phyloP scores from a whole-genome alignment of 257 asterid genomes.

The Nicotiana obtusifolia region DNA sequence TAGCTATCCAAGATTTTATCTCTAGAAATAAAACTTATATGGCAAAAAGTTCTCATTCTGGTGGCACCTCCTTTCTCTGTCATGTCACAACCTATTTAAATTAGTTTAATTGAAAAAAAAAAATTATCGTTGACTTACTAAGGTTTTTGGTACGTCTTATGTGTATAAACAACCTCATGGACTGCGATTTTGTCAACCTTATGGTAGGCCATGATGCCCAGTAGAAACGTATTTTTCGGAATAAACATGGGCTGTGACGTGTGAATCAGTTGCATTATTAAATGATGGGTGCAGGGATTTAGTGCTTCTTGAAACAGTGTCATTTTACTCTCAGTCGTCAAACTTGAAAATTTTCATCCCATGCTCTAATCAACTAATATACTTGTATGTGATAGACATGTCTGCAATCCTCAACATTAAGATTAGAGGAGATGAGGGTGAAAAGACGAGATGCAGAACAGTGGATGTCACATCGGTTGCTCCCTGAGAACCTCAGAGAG shows the following conservation, averaged over 20 bases:
- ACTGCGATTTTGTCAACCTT: not conserved
- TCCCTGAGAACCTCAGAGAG: slow-evolving; percentile 69
- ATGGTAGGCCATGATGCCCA: not conserved
- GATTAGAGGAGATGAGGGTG: slow-evolving; percentile 97
- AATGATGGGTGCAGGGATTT: not conserved
- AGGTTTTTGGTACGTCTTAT: not conserved
- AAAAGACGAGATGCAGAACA: slow-evolving; percentile 97
- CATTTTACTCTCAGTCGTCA: not conserved
- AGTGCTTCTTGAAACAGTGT: not conserved
- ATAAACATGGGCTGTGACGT: not conserved
- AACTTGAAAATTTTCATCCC: not conserved
- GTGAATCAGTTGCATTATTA: not conserved
- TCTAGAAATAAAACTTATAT: not conserved
- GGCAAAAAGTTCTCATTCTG: slow-evolving; percentile 2
- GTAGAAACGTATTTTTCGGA: not conserved
- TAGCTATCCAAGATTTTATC: not conserved
- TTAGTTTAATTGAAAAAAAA: not conserved
- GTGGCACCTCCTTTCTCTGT: not conserved
- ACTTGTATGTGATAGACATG: slow-evolving; percentile 57
- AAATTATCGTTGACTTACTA: not conserved
- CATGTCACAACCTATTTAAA: not conserved
- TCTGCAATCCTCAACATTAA: slow-evolving; percentile 80
- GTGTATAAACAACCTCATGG: not conserved
- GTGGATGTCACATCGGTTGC: slow-evolving; percentile 95
- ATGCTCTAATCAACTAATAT: slow-evolving; percentile 14